Evolutionary conservation across 2,329 filamentous ascomycete genomes (phyloP).

Genomic region (Sporothrix phasma): DNA sequence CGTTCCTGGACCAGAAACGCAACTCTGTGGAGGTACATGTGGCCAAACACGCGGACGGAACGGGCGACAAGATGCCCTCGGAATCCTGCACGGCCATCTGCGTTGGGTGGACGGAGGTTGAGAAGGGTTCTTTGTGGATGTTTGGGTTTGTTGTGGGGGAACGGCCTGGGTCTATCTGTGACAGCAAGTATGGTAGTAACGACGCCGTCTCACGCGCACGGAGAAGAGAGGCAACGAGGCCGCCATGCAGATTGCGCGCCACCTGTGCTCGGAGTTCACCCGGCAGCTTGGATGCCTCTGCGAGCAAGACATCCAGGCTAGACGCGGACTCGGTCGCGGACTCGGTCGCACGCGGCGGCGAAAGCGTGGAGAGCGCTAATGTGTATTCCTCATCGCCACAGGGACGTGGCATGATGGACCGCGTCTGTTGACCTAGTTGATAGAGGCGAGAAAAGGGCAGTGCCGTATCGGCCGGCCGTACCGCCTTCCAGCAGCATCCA

Average conservation of each 20-base stretch:
- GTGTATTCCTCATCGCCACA: constrained; percentile 8
- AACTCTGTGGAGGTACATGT: constrained; percentile 2
- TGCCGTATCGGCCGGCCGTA: background rate
- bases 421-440: constrained; percentile 10
- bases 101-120: background rate
- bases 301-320: constrained; percentile 1
- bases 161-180: background rate
- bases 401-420: constrained; percentile 3
- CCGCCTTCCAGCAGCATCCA: constrained; percentile 10
- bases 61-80: constrained; percentile 6
- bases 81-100: background rate
- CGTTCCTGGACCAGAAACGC: background rate
- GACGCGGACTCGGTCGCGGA: background rate
- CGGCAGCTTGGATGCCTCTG: constrained; percentile 3
- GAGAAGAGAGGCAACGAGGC: constrained; percentile 12
- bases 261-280: background rate
- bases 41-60: constrained; percentile 7
- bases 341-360: background rate
- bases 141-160: no score
- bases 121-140: constrained; percentile 1
- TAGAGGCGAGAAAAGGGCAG: background rate
- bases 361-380: constrained; percentile 2
- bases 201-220: constrained; percentile 8
- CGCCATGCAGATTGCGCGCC: background rate
- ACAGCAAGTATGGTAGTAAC: background rate